Evolutionary conservation across 2,329 filamentous ascomycete species (phyloP).

Genomic region (Colletotrichum sp.): DNA sequence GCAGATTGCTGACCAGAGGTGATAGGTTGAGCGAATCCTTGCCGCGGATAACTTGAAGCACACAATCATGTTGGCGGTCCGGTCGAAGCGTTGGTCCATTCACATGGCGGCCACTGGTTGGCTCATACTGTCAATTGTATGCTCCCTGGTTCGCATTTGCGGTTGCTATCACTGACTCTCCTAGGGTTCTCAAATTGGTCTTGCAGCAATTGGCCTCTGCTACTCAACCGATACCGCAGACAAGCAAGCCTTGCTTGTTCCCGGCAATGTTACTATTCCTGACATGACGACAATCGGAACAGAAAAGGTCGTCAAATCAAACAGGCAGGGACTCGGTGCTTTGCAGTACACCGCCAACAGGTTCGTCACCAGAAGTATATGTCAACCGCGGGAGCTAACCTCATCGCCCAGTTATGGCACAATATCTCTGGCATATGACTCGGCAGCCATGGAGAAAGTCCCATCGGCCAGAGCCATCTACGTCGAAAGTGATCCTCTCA

Average conservation of each 20-base stretch:
- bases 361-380: conserved; percentile 15
- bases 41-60: conserved; percentile 34
- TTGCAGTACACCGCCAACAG: conserved; percentile 48
- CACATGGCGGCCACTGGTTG: conserved; percentile 30
- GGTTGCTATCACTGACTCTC: not conserved
- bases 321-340: conserved; percentile 27
- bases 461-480: conserved; percentile 35
- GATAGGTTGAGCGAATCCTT: conserved; percentile 32
- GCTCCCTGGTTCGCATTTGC: not conserved
- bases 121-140: conserved; percentile 36
- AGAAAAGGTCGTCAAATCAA: conserved; percentile 29
- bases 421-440: conserved; percentile 34
- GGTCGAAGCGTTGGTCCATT: conserved; percentile 29
- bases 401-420: conserved; percentile 38
- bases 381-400: not conserved
- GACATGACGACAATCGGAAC: conserved; percentile 40
- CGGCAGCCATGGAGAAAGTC: conserved; percentile 14
- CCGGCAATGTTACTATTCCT: conserved; percentile 40
- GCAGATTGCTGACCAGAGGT: not conserved
- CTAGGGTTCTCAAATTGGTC: conserved; percentile 44
- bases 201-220: conserved; percentile 46
- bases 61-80: conserved; percentile 30
- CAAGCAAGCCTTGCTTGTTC: conserved; percentile 31
- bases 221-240: conserved; percentile 46
- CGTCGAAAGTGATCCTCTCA: conserved; percentile 31